Percentiles rank a stretch among this genome's conserved stretches.
Evolutionary conservation across 192 early-diverging fungal genomes (phyloP).

Genomic region (Mortierella hygrophila): DNA sequence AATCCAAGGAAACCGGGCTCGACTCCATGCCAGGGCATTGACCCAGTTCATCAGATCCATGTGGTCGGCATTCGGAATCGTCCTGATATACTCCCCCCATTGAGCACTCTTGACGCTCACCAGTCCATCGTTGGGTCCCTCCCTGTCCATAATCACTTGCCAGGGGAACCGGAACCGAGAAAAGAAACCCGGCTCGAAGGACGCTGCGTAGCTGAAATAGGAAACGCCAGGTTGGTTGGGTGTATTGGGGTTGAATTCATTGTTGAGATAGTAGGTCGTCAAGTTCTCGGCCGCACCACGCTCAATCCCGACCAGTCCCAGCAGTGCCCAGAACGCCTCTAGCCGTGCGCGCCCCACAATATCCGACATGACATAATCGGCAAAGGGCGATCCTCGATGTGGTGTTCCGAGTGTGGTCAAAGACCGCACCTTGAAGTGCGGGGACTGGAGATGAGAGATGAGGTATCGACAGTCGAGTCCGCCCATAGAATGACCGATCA

Average conservation of each 20-base stretch:
- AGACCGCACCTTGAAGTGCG: conserved; percentile 77
- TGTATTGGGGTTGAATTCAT: conserved; percentile 88
- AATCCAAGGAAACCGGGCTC: conserved; percentile 48
- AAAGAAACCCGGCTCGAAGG: conserved; percentile 71
- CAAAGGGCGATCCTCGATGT: conserved; percentile 92
- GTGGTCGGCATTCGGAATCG: conserved; percentile 57
- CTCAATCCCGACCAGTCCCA: conserved; percentile 66
- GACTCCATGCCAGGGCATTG: conserved; percentile 48
- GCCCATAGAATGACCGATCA: conserved; percentile 95
- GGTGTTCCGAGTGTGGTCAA: conserved; percentile 95
- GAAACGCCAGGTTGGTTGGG: conserved; percentile 80
- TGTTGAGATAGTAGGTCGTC: conserved; percentile 85
- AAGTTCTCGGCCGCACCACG: conserved; percentile 91
- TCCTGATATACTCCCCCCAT: conserved; percentile 90
- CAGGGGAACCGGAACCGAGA: conserved; percentile 85
- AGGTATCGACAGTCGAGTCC: conserved; percentile 95
- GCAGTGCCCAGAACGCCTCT: conserved; percentile 34
- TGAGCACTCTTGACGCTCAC: conserved; percentile 88
- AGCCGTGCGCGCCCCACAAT: conserved; percentile 26
- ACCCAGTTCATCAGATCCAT: conserved; percentile 58
- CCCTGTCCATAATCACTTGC: conserved; percentile 79
- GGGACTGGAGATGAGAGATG: conserved; percentile 81
- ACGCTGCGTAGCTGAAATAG: conserved; percentile 87
- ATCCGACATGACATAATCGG: conserved; percentile 74
- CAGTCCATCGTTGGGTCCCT: conserved; percentile 95